phyloP scores from a whole-genome alignment of 2,329 filamentous ascomycete species.

The Ascochyta lentis region DNA sequence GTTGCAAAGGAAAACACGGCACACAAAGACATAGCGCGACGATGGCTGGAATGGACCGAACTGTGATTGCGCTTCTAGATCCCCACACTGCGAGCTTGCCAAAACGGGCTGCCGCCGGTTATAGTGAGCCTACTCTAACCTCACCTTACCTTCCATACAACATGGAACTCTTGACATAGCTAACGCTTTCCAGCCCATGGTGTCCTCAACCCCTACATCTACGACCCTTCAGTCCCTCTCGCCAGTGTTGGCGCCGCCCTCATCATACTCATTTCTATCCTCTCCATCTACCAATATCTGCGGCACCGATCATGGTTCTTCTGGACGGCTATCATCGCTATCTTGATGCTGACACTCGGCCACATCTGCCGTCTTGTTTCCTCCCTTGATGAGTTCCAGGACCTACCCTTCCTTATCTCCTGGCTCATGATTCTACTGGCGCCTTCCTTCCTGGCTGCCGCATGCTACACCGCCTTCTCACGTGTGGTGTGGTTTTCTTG shows the following conservation, averaged over 20 bases:
- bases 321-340: conserved; percentile 43
- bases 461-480: conserved; percentile 58
- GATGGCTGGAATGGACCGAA: conserved; percentile 20
- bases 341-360: conserved; percentile 57
- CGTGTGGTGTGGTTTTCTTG: conserved; percentile 54
- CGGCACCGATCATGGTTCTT: conserved; percentile 48
- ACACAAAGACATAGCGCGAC: conserved; percentile 10
- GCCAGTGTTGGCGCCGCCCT: conserved; percentile 53
- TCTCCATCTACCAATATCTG: conserved; percentile 43
- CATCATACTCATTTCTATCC: conserved; percentile 47
- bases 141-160: not conserved
- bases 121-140: conserved; percentile 27
- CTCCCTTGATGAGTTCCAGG: conserved; percentile 38
- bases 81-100: conserved; percentile 26
- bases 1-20: conserved; percentile 4
- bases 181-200: conserved; percentile 19
- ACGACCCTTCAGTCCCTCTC: conserved; percentile 55
- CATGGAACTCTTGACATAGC: not conserved
- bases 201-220: conserved; percentile 55
- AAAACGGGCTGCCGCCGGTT: conserved; percentile 28
- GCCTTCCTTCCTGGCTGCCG: conserved; percentile 58
- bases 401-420: conserved; percentile 50
- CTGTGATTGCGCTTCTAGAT: conserved; percentile 12
- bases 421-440: conserved; percentile 57
- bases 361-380: conserved; percentile 60